Conservation (phyloP, 768 basidiomycete genomes). For the Pleurotus cornucopiae region DNA sequence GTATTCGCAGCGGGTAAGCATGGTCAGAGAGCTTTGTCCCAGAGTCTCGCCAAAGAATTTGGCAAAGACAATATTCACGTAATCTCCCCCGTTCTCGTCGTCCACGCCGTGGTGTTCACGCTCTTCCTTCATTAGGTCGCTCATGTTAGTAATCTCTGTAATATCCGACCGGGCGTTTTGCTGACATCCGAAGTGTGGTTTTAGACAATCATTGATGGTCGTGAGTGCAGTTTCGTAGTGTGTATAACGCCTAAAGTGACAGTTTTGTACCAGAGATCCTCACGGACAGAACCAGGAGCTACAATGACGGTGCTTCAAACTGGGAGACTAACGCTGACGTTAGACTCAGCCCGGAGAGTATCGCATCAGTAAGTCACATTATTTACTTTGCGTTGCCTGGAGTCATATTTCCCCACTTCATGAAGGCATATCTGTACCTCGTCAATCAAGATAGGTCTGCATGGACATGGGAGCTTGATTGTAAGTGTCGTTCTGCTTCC, state of each 20-base stretch:
- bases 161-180: background rate
- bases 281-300: slow-evolving; percentile 24
- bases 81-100: slow-evolving; percentile 8
- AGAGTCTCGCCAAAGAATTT: slow-evolving; percentile 74
- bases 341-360: slow-evolving; percentile 59
- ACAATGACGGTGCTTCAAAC: slow-evolving; percentile 23
- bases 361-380: slow-evolving; percentile 55
- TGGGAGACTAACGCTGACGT: slow-evolving; percentile 42
- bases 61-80: slow-evolving; percentile 74
- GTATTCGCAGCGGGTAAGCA: slow-evolving; percentile 64
- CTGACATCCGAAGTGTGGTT: background rate
- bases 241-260: background rate
- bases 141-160: slow-evolving; percentile 41
- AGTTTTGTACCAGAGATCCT: slow-evolving; percentile 26
- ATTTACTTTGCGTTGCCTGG: no score
- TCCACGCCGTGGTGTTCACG: background rate
- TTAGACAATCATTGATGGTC: slow-evolving; percentile 70
- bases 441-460: slow-evolving; percentile 66
- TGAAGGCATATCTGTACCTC: slow-evolving; percentile 62
- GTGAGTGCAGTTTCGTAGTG: slow-evolving; percentile 20
- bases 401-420: background rate
- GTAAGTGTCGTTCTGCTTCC: slow-evolving; percentile 36
- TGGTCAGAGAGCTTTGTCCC: slow-evolving; percentile 57
- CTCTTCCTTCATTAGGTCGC: slow-evolving; percentile 40
- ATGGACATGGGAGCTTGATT: slow-evolving; percentile 79